Percentiles rank a stretch among this genome's conserved stretches.
Evolutionary conservation across 2,329 filamentous ascomycete genomes (phyloP).

Genomic region (Colletotrichum liaoningense): DNA sequence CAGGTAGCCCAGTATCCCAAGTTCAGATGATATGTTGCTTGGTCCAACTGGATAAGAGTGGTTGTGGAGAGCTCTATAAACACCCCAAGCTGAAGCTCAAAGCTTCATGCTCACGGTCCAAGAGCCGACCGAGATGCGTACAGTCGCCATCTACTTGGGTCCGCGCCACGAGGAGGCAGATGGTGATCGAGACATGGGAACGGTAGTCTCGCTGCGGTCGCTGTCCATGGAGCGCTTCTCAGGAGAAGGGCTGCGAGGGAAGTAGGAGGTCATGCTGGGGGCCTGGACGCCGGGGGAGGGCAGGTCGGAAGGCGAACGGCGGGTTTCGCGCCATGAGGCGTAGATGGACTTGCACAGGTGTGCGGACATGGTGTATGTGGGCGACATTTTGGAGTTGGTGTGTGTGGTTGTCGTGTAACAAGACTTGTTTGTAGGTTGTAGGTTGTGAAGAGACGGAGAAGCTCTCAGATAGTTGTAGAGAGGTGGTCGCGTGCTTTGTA

Average conservation of each 20-base stretch:
- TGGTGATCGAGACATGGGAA: constrained; percentile 44
- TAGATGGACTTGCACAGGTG: constrained; percentile 71
- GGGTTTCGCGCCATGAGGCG: constrained; percentile 67
- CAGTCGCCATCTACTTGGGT: constrained; percentile 15
- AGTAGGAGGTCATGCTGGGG: constrained; percentile 44
- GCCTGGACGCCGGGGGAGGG: constrained; percentile 41
- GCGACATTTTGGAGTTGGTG: constrained; percentile 58
- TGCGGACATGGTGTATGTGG: constrained; percentile 71
- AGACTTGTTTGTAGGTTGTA: neutral
- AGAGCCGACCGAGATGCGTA: neutral
- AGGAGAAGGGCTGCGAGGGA: constrained; percentile 38
- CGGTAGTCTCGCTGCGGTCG: constrained; percentile 49
- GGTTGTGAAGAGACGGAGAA: neutral
- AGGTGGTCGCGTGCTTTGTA: constrained; percentile 13
- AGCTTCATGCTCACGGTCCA: neutral
- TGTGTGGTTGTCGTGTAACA: constrained; percentile 15
- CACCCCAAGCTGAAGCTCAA: neutral
- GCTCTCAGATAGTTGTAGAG: neutral
- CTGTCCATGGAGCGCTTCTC: constrained; percentile 62
- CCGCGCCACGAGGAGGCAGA: constrained; percentile 40
- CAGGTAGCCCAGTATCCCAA: neutral
- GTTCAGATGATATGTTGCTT: neutral
- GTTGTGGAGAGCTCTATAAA: neutral
- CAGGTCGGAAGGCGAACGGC: constrained; percentile 52
- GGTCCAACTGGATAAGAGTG: neutral